phyloP scores from a whole-genome alignment of 148 eudicot genomes.

The Selenicereus undatus region DNA sequence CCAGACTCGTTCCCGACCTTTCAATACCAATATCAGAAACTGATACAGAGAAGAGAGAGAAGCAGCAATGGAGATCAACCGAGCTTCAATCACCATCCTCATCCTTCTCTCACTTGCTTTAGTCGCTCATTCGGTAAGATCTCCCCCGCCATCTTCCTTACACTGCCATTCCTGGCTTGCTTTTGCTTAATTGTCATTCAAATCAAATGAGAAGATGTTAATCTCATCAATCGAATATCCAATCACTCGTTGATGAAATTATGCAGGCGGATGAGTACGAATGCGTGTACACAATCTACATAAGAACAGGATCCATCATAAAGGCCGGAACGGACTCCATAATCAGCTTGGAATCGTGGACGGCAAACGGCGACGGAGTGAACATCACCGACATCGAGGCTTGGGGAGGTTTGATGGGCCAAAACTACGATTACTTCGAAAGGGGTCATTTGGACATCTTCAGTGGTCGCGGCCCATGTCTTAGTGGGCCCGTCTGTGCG shows the following conservation, averaged over 20 bases:
- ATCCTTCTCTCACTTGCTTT: not conserved
- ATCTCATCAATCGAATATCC: too few relatives aligned
- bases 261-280: slow-evolving; percentile 7
- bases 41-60: not conserved
- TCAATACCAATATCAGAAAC: not conserved
- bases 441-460: slow-evolving; percentile 74
- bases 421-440: slow-evolving; percentile 74
- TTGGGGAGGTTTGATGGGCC: slow-evolving; percentile 92
- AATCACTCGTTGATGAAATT: not conserved
- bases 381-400: slow-evolving; percentile 48
- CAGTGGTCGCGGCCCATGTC: slow-evolving; percentile 72
- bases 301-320: slow-evolving; percentile 65
- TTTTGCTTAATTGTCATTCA: not conserved
- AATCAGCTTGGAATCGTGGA: slow-evolving; percentile 55
- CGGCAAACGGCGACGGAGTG: slow-evolving; percentile 39
- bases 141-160: not conserved
- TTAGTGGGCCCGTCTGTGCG: slow-evolving; percentile 51
- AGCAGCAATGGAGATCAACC: not conserved
- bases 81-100: not conserved
- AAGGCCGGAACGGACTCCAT: slow-evolving; percentile 84
- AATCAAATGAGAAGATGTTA: too few relatives aligned
- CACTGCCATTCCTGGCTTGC: not conserved
- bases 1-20: not conserved
- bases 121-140: not conserved
- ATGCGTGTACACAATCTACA: slow-evolving; percentile 72